These are phyloP conservation scores for Podaxis rugospora DNA, from an alignment of 768 basidiomycete species.

Conservation along the genomic window DNA sequence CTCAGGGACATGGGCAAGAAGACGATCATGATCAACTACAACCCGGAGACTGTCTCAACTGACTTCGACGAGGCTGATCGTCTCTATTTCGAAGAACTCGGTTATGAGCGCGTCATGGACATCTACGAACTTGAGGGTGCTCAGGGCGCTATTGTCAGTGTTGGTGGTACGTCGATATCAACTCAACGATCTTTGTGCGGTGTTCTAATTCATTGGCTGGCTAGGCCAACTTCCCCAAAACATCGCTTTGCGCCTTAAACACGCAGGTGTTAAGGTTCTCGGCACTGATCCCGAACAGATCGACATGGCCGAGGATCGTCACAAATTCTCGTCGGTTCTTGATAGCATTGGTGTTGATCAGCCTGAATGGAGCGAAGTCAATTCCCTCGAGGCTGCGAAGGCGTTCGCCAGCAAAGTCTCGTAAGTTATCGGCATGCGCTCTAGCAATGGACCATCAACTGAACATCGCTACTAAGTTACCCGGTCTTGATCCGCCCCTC, in stretches of 20 bases:
- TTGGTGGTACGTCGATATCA: conserved; percentile 66
- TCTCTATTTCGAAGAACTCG: conserved; percentile 97
- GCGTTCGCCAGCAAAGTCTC: conserved; percentile 84
- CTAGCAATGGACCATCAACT: not conserved
- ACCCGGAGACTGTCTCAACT: conserved; percentile 98
- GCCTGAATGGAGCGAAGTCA: conserved; percentile 93
- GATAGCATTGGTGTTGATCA: conserved; percentile 96
- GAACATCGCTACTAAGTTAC: conserved; percentile 50
- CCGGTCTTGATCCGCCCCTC: conserved; percentile 98
- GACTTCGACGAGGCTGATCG: conserved; percentile 99
- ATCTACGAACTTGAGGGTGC: conserved; percentile 96
- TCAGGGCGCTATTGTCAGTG: conserved; percentile 92
- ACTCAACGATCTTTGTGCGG: not conserved
- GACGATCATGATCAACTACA: conserved; percentile 99
- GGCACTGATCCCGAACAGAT: conserved; percentile 95
- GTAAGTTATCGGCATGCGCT: conserved; percentile 30
- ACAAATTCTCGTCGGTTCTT: conserved; percentile 97
- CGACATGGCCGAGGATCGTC: conserved; percentile 96
- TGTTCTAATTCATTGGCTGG: not conserved
- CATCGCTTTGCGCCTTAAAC: conserved; percentile 92
- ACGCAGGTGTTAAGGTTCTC: conserved; percentile 86
- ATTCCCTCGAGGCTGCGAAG: conserved; percentile 85
- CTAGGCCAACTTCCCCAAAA: conserved; percentile 96
- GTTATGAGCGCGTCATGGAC: conserved; percentile 98
- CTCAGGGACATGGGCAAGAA: conserved; percentile 89